Evolutionary conservation across 108 stramenopile genomes (phyloP).

Genomic region (Conticribra guillardii): DNA sequence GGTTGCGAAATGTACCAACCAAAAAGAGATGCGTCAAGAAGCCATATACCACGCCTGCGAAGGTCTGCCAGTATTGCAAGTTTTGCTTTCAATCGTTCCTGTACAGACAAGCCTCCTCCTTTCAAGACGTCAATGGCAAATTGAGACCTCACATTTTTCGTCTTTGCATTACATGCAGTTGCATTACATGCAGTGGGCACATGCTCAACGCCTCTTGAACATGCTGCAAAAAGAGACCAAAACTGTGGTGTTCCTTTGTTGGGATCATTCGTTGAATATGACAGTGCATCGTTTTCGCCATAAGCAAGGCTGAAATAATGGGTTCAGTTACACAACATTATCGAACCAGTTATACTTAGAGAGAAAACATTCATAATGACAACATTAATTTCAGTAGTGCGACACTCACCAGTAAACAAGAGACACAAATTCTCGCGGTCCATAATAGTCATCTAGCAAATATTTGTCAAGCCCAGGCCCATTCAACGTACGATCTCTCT

Average conservation of each 20-base stretch:
- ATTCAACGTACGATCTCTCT: constrained; percentile 14
- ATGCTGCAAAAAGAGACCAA: constrained; percentile 52
- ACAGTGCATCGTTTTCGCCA: constrained; percentile 39
- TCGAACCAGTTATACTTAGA: too few relatives aligned
- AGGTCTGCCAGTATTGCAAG: constrained; percentile 38
- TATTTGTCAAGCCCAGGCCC: constrained; percentile 25
- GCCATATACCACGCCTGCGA: constrained; percentile 46
- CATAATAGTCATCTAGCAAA: constrained; percentile 23
- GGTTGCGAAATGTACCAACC: constrained; percentile 52
- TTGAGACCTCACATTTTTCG: constrained; percentile 11
- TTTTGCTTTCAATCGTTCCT: constrained; percentile 43
- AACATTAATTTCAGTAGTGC: too few relatives aligned
- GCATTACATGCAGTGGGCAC: too few relatives aligned
- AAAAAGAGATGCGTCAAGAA: constrained; percentile 48
- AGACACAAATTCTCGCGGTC: constrained; percentile 39
- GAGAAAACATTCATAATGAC: too few relatives aligned
- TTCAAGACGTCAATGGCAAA: constrained; percentile 50
- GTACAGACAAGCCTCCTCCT: constrained; percentile 26
- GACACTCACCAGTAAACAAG: constrained; percentile 52
- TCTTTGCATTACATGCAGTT: neutral
- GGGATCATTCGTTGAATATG: neutral
- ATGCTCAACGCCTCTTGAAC: constrained; percentile 42
- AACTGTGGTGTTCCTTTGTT: constrained; percentile 57
- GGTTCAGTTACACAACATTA: too few relatives aligned
- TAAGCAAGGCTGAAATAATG: constrained; percentile 51